Conservation (phyloP, 805 yeast species). For the Kazachstania martiniae region DNA sequence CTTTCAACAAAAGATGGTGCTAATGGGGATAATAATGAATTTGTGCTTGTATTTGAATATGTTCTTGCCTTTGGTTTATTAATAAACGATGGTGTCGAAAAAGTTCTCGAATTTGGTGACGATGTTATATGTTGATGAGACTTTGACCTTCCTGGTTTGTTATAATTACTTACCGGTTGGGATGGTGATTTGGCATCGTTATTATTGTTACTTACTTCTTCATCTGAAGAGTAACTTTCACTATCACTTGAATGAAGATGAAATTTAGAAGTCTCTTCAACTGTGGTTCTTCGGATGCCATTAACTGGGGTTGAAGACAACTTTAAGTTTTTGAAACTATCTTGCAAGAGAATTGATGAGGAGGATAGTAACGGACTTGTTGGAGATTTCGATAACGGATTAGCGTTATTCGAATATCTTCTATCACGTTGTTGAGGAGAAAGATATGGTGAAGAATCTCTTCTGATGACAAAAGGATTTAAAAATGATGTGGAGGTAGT, state of each 20-base stretch:
- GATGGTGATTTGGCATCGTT: conserved; percentile 1
- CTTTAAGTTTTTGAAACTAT: background rate
- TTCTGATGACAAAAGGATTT: conserved; percentile 12
- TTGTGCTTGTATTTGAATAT: conserved; percentile 8
- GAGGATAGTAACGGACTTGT: conserved; percentile 3
- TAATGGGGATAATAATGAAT: background rate
- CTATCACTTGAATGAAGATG: conserved; percentile 23
- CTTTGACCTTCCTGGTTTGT: too few relatives aligned
- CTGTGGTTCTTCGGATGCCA: conserved; percentile 1
- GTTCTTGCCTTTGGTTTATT: conserved; percentile 7
- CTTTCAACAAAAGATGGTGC: background rate
- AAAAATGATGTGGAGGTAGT: conserved; percentile 7
- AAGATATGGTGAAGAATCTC: conserved; percentile 6
- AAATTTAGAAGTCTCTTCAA: conserved; percentile 7
- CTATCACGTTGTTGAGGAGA: conserved; percentile 5
- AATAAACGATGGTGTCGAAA: background rate
- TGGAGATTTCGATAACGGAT: conserved; percentile 14
- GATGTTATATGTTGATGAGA: too few relatives aligned
- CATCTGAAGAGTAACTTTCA: conserved; percentile 19
- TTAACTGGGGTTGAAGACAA: too few relatives aligned
- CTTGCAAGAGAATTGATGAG: background rate
- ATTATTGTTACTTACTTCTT: conserved; percentile 6
- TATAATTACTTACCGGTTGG: too few relatives aligned
- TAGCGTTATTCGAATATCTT: conserved; percentile 4
- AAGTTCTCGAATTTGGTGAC: conserved; percentile 1